phyloP scores from a whole-genome alignment of 108 stramenopile species.

The Seminavis robusta region DNA sequence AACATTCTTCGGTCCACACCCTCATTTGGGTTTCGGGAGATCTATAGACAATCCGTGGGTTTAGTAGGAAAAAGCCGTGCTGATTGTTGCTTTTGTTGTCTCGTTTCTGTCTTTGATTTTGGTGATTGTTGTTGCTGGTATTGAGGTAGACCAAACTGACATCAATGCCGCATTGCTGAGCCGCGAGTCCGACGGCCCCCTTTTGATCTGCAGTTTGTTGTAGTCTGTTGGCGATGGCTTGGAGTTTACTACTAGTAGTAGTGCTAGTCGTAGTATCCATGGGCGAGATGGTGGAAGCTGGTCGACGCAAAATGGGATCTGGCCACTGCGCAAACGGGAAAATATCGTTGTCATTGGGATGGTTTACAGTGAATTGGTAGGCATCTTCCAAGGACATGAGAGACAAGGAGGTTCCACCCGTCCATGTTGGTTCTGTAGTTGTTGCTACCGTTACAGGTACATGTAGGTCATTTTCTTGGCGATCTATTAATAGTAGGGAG shows the following conservation, averaged over 20 bases:
- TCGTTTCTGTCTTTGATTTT: too few relatives aligned
- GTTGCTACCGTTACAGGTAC: too few relatives aligned
- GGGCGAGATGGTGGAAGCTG: constrained; percentile 26
- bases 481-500: too few relatives aligned
- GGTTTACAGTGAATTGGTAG: too few relatives aligned
- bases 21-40: constrained; percentile 60
- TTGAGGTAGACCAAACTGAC: constrained; percentile 55
- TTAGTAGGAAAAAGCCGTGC: constrained; percentile 47
- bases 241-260: neutral
- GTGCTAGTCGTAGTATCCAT: constrained; percentile 9
- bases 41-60: constrained; percentile 69
- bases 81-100: too few relatives aligned
- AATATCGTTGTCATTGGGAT: too few relatives aligned
- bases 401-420: too few relatives aligned
- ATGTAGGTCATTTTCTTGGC: too few relatives aligned
- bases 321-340: constrained; percentile 81
- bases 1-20: constrained; percentile 77
- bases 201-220: constrained; percentile 48
- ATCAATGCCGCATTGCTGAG: constrained; percentile 84
- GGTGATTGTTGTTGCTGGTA: neutral
- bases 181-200: constrained; percentile 78
- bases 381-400: too few relatives aligned
- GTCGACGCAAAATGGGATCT: constrained; percentile 67
- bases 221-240: constrained; percentile 9
- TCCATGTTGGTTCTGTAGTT: too few relatives aligned